phyloP scores from a whole-genome alignment of 495 filamentous ascomycete species.

The Collariella sp. region DNA sequence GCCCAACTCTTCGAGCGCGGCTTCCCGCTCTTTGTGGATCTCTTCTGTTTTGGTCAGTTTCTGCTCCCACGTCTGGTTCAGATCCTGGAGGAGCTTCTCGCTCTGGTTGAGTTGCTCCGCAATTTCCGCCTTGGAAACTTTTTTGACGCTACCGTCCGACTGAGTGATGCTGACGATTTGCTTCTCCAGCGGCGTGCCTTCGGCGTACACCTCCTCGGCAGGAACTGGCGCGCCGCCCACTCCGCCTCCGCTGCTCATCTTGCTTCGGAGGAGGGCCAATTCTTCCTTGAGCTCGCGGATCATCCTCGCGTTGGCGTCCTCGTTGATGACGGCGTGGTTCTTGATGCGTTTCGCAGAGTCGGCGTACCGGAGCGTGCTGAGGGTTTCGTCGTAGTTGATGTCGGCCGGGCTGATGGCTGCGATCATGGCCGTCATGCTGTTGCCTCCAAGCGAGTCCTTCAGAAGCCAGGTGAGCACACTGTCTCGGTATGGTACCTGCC shows the following conservation, averaged over 20 bases:
- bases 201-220: constrained; percentile 74
- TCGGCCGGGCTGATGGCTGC: constrained; percentile 96
- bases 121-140: constrained; percentile 97
- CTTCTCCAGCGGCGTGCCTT: constrained; percentile 84
- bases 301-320: constrained; percentile 98
- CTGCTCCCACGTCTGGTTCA: constrained; percentile 99
- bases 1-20: constrained; percentile 89
- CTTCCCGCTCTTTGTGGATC: constrained; percentile 95
- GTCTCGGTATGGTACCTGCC: constrained; percentile 94
- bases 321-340: constrained; percentile 99
- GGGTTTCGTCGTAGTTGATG: constrained; percentile 98
- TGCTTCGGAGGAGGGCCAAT: constrained; percentile 73
- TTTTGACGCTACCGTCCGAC: constrained; percentile 77
- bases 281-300: constrained; percentile 97
- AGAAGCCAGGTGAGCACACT: constrained; percentile 93
- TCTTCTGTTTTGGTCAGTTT: constrained; percentile 89
- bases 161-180: constrained; percentile 93
- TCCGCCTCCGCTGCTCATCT: constrained; percentile 62
- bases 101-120: constrained; percentile 91
- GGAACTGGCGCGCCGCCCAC: constrained; percentile 36
- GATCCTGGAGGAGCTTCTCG: constrained; percentile 90
- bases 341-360: constrained; percentile 98
- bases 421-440: constrained; percentile 99
- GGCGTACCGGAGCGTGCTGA: constrained; percentile 91
- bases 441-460: constrained; percentile 95